Evolutionary conservation across 345 rosid species (phyloP).

Genomic region (Excoecaria cochinchinensis): DNA sequence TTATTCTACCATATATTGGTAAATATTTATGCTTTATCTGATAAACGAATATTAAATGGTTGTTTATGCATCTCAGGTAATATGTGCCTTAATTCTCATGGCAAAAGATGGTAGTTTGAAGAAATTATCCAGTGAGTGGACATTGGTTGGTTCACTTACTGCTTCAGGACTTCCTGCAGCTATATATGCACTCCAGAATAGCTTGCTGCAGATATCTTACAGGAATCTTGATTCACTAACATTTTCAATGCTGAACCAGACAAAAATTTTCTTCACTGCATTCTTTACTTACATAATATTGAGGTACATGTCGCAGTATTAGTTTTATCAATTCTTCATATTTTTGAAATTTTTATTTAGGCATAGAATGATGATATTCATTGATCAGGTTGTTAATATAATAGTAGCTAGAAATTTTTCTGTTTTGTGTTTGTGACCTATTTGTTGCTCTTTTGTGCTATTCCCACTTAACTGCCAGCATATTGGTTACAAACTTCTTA

Average conservation of each 20-base stretch:
- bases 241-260: conserved; percentile 93
- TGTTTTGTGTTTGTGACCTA: neutral
- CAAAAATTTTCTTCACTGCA: conserved; percentile 91
- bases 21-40: neutral
- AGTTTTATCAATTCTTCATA: neutral
- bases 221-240: conserved; percentile 92
- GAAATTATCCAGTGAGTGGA: conserved; percentile 69
- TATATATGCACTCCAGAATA: conserved; percentile 92
- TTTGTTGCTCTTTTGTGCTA: neutral
- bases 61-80: conserved; percentile 47
- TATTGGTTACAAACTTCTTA: neutral
- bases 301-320: conserved; percentile 44
- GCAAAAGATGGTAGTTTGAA: conserved; percentile 71
- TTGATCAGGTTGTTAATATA: neutral
- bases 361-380: neutral
- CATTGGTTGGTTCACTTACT: conserved; percentile 78
- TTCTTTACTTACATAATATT: conserved; percentile 72
- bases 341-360: neutral
- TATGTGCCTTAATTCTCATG: conserved; percentile 80
- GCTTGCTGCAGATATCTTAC: conserved; percentile 98
- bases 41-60: neutral
- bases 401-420: neutral
- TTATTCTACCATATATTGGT: neutral
- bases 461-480: neutral
- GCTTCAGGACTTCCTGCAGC: conserved; percentile 99